These are phyloP conservation scores for Scheffersomyces illinoinensis DNA, from an alignment of 1,139 yeast species.

Conservation along the genomic window DNA sequence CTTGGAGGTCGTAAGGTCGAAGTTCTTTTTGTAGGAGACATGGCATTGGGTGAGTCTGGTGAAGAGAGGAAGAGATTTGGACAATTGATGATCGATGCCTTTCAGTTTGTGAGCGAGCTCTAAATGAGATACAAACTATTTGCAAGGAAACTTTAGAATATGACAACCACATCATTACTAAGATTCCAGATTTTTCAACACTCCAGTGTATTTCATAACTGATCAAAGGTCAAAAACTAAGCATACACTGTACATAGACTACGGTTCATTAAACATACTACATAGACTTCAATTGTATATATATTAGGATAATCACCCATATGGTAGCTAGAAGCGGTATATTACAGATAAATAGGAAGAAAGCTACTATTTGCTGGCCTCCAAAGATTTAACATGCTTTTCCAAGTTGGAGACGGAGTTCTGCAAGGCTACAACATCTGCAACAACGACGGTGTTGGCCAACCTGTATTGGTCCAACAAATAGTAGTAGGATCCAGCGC, in stretches of 20 bases:
- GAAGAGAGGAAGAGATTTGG: slow-evolving; percentile 24
- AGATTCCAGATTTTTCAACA: too few species aligned
- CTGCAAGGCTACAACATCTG: slow-evolving; percentile 73
- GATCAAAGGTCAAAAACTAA: neutral
- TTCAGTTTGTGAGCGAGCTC: slow-evolving; percentile 22
- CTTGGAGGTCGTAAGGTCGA: slow-evolving; percentile 56
- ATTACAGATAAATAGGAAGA: neutral
- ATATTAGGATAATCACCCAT: neutral
- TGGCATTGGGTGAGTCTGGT: slow-evolving; percentile 13
- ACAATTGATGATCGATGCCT: slow-evolving; percentile 28
- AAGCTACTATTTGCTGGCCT: slow-evolving; percentile 33
- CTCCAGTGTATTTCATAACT: neutral
- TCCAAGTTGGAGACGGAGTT: slow-evolving; percentile 68
- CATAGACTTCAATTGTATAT: neutral
- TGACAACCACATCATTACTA: too few species aligned
- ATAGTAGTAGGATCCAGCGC: slow-evolving; percentile 75
- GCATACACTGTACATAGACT: neutral
- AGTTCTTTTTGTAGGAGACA: slow-evolving; percentile 45
- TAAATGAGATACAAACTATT: slow-evolving; percentile 5
- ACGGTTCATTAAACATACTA: neutral
- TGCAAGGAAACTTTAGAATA: neutral
- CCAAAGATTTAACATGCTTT: slow-evolving; percentile 59
- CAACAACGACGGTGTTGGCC: slow-evolving; percentile 69
- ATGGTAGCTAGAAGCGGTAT: neutral
- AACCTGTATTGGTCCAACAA: slow-evolving; percentile 74